Base-by-base conservation (phyloP, 1,284 basidiomycete species). In the Apiotrichum veenhuisii region DNA sequence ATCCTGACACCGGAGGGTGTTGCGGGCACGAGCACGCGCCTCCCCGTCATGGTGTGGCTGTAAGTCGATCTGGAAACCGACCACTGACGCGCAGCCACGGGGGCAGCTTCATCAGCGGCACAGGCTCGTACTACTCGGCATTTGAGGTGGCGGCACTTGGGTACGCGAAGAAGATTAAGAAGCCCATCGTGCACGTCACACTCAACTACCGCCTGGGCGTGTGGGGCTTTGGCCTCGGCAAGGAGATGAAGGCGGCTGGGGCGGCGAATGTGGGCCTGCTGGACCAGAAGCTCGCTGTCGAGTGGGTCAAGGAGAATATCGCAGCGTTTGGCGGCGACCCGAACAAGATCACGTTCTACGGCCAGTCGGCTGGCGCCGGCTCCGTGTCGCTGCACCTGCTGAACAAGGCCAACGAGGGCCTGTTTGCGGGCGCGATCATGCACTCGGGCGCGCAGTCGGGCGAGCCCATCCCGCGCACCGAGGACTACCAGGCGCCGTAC, bases 151-250 rank as follows among this genome's bases (percentile, higher is more conserved):
- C 30, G 30, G 30, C 30, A 23, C 50, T 69, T 40, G 59, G 57
- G 10, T 42, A 45, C n/a, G 57, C 42, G 17, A 23, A 36, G 17
- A 30, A 50, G 26, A 53, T 54, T 15, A 58, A 62, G 33, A 30
- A 67, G 47, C 76, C 75, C 7, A 66, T 77, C 57, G 68, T 81
- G 53, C 71, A 77, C 43, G 77, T 80, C 40, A 69, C 73, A 7
- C 37, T 79, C 54, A 76, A 78, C 47, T 81, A 80, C 62, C 76
- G 81, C 23, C 64, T 81, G 7, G 78, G 77, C 22, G 67, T 78
- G 15, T 73, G 78, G 50, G 81, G 81, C n/a, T 81, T 40, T 33
- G 30, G 30, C 9, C 63, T 62, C 44, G 73, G 75, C 17, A 59
- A 62, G 4, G 71, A 71, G 23, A 65, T 70, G 8, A 70, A 67